Conservation (phyloP, 83 land plant species). For the Picea engelmannii region DNA sequence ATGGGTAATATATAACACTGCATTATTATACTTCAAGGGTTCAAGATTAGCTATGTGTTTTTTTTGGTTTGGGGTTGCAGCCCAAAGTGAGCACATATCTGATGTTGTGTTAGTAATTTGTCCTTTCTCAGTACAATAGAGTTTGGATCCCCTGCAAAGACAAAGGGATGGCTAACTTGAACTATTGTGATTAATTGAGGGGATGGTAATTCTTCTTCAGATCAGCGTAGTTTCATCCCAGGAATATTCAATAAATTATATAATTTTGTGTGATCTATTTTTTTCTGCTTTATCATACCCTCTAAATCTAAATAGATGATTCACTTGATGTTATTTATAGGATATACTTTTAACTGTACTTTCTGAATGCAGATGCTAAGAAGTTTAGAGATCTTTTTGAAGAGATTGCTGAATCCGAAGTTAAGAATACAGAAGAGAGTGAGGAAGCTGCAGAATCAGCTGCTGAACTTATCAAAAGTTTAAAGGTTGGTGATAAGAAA, state of each 20-base stretch:
- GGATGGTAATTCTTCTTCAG: no score
- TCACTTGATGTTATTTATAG: neutral
- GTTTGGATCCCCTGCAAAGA: no score
- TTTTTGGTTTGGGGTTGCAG: no score
- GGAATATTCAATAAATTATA: neutral
- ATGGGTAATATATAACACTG: no score
- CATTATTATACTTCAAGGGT: no score
- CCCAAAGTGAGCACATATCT: no score
- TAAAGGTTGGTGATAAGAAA: conserved; percentile 20
- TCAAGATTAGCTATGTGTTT: no score
- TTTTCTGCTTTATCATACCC: neutral
- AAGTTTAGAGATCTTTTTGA: conserved; percentile 63
- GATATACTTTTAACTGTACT: neutral
- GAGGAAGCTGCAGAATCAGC: conserved; percentile 24
- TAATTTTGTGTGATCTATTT: neutral
- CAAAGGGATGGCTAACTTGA: no score
- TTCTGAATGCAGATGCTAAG: conserved; percentile 61
- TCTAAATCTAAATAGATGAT: neutral
- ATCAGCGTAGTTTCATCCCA: neutral
- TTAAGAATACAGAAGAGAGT: conserved; percentile 17
- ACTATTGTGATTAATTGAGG: no score
- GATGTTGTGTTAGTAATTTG: no score
- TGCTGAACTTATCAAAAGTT: conserved; percentile 30
- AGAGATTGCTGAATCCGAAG: conserved; percentile 54
- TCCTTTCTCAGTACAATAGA: no score